A percentile compares a stretch with the other conserved stretches of the same genome.
Conservation (phyloP, 2,329 filamentous ascomycete species). For the Penicillium freii region DNA sequence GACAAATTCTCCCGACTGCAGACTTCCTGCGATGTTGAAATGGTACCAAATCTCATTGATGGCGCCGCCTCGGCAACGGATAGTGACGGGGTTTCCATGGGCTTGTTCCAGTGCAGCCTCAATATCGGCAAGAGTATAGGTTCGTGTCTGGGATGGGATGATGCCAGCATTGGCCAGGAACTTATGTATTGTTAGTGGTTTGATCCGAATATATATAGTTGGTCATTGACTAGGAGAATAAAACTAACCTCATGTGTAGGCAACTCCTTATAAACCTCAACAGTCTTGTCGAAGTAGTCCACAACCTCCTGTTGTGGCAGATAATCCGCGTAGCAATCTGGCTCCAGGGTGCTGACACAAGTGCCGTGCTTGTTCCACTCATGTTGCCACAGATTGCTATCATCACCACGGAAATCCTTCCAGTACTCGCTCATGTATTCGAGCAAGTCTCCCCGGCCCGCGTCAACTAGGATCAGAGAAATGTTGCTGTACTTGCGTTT, state of each 20-base stretch:
- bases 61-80: slow-evolving; percentile 54
- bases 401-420: slow-evolving; percentile 65
- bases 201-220: background rate
- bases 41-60: slow-evolving; percentile 61
- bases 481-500: slow-evolving; percentile 65
- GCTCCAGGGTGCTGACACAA: slow-evolving; percentile 68
- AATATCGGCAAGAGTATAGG: slow-evolving; percentile 60
- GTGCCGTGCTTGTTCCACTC: slow-evolving; percentile 75
- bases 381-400: slow-evolving; percentile 68
- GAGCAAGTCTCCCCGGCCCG: slow-evolving; percentile 57
- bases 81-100: slow-evolving; percentile 56
- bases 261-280: slow-evolving; percentile 64
- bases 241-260: slow-evolving; percentile 59
- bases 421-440: slow-evolving; percentile 69
- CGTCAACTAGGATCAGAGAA: slow-evolving; percentile 57
- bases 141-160: slow-evolving; percentile 50
- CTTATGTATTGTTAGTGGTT: slow-evolving; percentile 26
- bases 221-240: background rate
- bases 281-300: slow-evolving; percentile 66
- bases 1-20: slow-evolving; percentile 38
- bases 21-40: slow-evolving; percentile 57
- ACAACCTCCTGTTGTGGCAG: slow-evolving; percentile 61
- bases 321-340: slow-evolving; percentile 65
- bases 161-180: slow-evolving; percentile 62
- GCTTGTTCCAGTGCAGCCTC: slow-evolving; percentile 56